Conservation (phyloP, 192 early-diverging fungal genomes). For the Chytriomyces confervae region DNA sequence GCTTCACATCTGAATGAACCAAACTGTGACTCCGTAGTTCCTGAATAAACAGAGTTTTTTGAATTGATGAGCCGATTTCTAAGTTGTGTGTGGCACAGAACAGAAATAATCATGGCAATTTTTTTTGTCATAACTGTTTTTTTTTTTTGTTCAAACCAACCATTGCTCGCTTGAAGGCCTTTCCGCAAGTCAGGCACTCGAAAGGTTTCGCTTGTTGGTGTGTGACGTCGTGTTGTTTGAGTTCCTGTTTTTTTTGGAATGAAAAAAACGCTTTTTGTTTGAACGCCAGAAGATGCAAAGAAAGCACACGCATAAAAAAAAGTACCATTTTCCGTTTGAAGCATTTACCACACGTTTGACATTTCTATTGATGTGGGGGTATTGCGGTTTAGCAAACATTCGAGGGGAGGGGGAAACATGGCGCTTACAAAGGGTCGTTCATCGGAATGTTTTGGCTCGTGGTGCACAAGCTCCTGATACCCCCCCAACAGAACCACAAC, state of each 20-base stretch:
- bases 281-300: not conserved
- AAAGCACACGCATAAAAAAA: not conserved
- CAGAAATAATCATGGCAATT: too few species aligned
- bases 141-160: conserved; percentile 6
- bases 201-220: conserved; percentile 25
- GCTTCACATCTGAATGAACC: conserved; percentile 24
- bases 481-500: not conserved
- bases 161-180: conserved; percentile 31
- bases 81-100: too few species aligned
- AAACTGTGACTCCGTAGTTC: conserved; percentile 29
- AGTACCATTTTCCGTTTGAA: conserved; percentile 33
- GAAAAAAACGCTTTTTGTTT: not conserved
- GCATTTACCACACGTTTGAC: conserved; percentile 27
- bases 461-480: conserved; percentile 28
- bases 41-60: not conserved
- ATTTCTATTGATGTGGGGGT: conserved; percentile 1
- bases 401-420: not conserved
- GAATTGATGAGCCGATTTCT: too few species aligned
- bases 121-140: too few species aligned
- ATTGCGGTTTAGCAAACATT: not conserved
- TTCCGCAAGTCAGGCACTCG: conserved; percentile 31
- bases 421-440: conserved; percentile 25
- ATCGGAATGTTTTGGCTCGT: conserved; percentile 36
- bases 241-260: conserved; percentile 1
- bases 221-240: conserved; percentile 33